Conservation (phyloP, 371 early-diverging fungal species). For the Circinella minor region DNA sequence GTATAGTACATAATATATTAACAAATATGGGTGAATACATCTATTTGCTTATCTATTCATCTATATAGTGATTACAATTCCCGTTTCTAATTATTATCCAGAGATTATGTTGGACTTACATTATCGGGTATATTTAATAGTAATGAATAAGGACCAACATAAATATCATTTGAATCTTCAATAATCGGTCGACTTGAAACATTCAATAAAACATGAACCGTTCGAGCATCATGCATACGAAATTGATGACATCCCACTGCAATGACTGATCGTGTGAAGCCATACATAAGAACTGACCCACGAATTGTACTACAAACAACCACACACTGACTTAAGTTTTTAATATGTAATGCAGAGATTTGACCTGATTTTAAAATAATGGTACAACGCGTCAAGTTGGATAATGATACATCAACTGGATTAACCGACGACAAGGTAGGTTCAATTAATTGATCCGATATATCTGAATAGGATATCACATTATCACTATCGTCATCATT, state of each 20-base stretch:
- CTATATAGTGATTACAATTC: not conserved
- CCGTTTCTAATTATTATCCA: too few relatives aligned
- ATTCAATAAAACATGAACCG: constrained; percentile 66
- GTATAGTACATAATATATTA: too few relatives aligned
- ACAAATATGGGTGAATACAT: too few relatives aligned
- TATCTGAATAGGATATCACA: constrained; percentile 28
- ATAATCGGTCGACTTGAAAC: constrained; percentile 83
- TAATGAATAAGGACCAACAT: constrained; percentile 54
- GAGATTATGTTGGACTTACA: not conserved
- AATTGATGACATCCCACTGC: constrained; percentile 80
- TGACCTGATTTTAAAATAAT: constrained; percentile 47
- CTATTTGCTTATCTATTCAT: not conserved
- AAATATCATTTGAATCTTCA: constrained; percentile 69
- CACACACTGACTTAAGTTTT: constrained; percentile 61
- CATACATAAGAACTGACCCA: constrained; percentile 74
- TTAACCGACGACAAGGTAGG: not conserved
- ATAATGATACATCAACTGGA: constrained; percentile 56
- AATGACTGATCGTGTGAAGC: constrained; percentile 60
- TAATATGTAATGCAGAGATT: constrained; percentile 71
- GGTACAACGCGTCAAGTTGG: constrained; percentile 57
- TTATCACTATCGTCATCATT: not conserved
- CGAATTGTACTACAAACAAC: constrained; percentile 66
- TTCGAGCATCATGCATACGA: constrained; percentile 75
- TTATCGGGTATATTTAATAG: constrained; percentile 11
- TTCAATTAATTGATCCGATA: constrained; percentile 11